Evolutionary conservation across 148 eudicot species (phyloP).

Genomic region (Mesembryanthemum crystallinum): DNA sequence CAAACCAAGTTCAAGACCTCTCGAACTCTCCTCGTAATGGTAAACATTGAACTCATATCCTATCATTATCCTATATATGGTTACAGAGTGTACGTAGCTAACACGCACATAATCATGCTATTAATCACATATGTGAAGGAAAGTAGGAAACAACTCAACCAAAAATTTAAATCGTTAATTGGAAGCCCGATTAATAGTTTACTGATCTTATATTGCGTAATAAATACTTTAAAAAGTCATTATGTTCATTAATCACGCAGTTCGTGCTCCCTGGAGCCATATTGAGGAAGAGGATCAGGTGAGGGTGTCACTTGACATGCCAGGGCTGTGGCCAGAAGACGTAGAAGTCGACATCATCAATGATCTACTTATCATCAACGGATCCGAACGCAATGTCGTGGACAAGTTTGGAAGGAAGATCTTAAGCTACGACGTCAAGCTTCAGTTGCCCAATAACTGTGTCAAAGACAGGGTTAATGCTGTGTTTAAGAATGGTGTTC

Average conservation of each 20-base stretch:
- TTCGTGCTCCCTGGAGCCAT: conserved; percentile 12
- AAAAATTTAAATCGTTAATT: too few relatives aligned
- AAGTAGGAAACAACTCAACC: too few relatives aligned
- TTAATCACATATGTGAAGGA: too few relatives aligned
- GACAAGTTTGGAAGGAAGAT: conserved; percentile 15
- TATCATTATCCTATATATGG: too few relatives aligned
- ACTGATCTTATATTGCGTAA: too few relatives aligned
- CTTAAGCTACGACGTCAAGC: conserved; percentile 1
- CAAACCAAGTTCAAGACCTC: too few relatives aligned
- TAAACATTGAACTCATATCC: too few relatives aligned
- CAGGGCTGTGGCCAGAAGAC: conserved; percentile 14
- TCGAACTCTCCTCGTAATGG: too few relatives aligned
- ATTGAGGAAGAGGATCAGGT: conserved; percentile 6
- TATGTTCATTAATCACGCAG: neutral
- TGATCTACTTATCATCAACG: conserved; percentile 11
- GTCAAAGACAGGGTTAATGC: conserved; percentile 2
- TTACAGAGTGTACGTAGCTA: too few relatives aligned
- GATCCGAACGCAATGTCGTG: neutral
- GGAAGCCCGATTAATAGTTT: too few relatives aligned
- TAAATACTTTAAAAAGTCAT: too few relatives aligned
- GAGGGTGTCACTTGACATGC: conserved; percentile 13
- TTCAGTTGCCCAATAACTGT: conserved; percentile 10
- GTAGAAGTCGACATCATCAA: neutral
- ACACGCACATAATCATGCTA: too few relatives aligned
- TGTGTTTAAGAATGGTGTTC: conserved; percentile 21